Evolutionary conservation across 1,284 basidiomycete genomes (phyloP), one percentile per base, ranked within the genome.

Genomic region (Rhizoctonia solani): DNA sequence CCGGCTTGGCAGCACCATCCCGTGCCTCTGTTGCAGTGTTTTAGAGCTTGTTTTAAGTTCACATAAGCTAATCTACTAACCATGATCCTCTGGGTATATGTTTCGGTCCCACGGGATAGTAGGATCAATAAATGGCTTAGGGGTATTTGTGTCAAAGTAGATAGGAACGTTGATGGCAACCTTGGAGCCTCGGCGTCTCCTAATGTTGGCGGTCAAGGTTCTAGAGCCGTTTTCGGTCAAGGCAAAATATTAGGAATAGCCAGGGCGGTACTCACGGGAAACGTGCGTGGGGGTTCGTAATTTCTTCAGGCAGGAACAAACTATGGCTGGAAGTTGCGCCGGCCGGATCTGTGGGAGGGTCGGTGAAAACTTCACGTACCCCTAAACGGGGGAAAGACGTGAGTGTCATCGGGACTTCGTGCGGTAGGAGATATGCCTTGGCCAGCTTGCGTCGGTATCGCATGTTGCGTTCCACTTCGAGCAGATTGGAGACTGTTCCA

Each of bases 331-430:
- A 92, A 55, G 88, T 80, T 8, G 94, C 92, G 71, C 83, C 77
- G 6, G 80, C 81, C 2, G 93, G 89, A 68, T 87, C 83, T 71
- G 83, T 90, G 74, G 90, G 86, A 1, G 97, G 97, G 72, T 98
- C 95, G 1, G 95, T 95, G 77, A 99, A 99, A 53, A 86, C 83
- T 32, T 92, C 94, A 6, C 86, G 88, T 14, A 88, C 89, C 44
- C 97, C 97, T 21, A 99, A 81, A 23, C 93, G 87, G 49, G 97
- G 95, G 79, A 93, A 99, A n/a, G 91, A 93, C 1, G 96, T 98
- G 74, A 99, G 81, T 0, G 97, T 96, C 74, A 98, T 80, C 1
- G 95, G 95, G 2, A 95, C 79, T 80, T 99, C 95, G 76, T 95
- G 88, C 1, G 83, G 78, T 66, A 89, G 87, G 69, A 99, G 84